A percentile compares a stretch with the other conserved stretches of the same genome.
Conservation (phyloP, 495 filamentous ascomycete species). For the Pyrenula massariospora region DNA sequence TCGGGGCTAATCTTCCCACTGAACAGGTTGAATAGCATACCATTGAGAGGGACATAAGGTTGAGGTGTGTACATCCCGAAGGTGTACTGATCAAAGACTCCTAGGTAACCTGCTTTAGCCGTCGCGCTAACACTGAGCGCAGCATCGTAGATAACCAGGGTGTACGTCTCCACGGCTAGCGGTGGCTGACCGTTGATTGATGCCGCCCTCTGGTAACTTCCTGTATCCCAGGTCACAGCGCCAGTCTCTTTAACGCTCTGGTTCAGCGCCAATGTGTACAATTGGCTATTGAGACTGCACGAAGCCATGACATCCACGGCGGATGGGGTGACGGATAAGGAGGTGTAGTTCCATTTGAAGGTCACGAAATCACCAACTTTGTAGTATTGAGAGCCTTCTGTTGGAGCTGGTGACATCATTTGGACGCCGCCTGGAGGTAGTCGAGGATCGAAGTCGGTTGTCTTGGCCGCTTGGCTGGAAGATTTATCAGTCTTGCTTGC, state of each 20-base stretch:
- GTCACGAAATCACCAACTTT: constrained; percentile 80
- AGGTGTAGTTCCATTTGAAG: constrained; percentile 94
- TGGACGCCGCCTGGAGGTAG: constrained; percentile 60
- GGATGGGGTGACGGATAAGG: constrained; percentile 61
- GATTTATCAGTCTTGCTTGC: constrained; percentile 9
- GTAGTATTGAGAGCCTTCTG: constrained; percentile 59
- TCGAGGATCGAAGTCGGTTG: constrained; percentile 37
- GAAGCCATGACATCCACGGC: constrained; percentile 73
- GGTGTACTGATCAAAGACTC: constrained; percentile 43
- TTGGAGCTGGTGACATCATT: constrained; percentile 63
- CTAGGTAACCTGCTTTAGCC: constrained; percentile 61
- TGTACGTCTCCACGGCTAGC: constrained; percentile 67
- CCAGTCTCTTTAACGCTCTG: constrained; percentile 44
- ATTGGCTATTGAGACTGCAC: constrained; percentile 52
- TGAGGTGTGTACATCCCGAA: constrained; percentile 79
- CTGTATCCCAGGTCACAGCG: constrained; percentile 69
- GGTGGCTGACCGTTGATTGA: constrained; percentile 26
- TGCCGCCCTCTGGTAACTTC: constrained; percentile 48
- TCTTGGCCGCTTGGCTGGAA: constrained; percentile 29
- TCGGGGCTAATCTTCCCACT: no score
- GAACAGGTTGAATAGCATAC: no score
- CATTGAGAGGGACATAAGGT: constrained; percentile 46
- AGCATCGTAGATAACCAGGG: constrained; percentile 72
- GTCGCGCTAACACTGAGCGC: constrained; percentile 46
- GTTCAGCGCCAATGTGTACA: constrained; percentile 60